Percentiles rank a stretch among this genome's conserved stretches.
Conservation (phyloP, 371 early-diverging fungal species). For the Polyrhizophydium stewartii region DNA sequence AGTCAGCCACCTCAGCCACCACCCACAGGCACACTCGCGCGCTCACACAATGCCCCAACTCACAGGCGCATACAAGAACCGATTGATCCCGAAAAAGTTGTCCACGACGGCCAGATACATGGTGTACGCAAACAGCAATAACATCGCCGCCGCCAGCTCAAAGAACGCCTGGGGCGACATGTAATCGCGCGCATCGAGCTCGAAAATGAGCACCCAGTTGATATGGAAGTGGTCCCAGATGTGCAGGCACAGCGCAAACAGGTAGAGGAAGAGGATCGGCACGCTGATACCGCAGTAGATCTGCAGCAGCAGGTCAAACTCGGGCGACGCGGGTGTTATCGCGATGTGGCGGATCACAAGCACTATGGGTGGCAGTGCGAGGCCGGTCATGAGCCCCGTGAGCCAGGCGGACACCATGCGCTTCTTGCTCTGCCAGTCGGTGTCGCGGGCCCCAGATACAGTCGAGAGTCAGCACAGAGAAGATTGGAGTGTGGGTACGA, state of each 20-base stretch:
- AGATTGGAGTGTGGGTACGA: too few relatives aligned
- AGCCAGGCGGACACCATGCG: slow-evolving; percentile 9
- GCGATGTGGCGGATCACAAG: slow-evolving; percentile 5
- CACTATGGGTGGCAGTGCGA: slow-evolving; percentile 15
- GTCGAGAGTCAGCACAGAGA: too few relatives aligned
- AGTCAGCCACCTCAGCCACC: too few relatives aligned
- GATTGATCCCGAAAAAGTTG: background rate
- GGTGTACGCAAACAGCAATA: slow-evolving; percentile 9
- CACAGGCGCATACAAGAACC: background rate
- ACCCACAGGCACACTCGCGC: background rate
- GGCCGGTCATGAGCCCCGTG: slow-evolving; percentile 15
- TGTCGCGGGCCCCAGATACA: too few relatives aligned
- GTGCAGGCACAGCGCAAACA: slow-evolving; percentile 13
- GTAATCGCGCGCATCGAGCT: slow-evolving; percentile 22
- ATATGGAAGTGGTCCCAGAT: slow-evolving; percentile 19
- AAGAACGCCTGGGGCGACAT: slow-evolving; percentile 9
- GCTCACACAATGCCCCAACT: background rate
- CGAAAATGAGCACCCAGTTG: slow-evolving; percentile 27
- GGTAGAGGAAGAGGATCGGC: slow-evolving; percentile 25
- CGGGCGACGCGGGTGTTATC: background rate
- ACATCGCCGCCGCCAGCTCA: slow-evolving; percentile 14
- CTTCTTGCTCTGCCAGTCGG: too few relatives aligned
- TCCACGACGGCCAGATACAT: slow-evolving; percentile 3
- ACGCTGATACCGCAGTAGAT: slow-evolving; percentile 21
- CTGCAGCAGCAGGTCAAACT: slow-evolving; percentile 7